Evolutionary conservation across 306 rosid genomes (phyloP).

Genomic region (Prunus mira): DNA sequence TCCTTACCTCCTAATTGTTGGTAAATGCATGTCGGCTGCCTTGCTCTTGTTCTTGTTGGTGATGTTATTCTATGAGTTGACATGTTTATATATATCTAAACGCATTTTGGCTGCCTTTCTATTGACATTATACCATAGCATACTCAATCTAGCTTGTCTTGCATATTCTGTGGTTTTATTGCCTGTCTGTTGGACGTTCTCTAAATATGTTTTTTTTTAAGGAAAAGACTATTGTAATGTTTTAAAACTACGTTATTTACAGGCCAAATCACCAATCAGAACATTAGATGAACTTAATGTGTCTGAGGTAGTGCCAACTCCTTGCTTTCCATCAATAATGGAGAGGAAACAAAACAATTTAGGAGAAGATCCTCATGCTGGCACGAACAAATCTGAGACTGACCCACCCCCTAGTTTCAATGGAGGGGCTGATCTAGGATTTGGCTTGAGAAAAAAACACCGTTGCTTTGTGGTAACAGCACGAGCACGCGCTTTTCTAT

Average conservation of each 20-base stretch:
- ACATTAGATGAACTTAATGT: constrained; percentile 82
- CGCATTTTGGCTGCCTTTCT: not conserved
- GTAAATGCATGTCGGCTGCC: too few relatives aligned
- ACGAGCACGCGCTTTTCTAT: constrained; percentile 83
- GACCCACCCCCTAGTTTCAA: constrained; percentile 22
- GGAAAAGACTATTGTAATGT: not conserved
- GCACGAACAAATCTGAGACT: constrained; percentile 26
- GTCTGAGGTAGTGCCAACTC: constrained; percentile 57
- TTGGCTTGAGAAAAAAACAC: constrained; percentile 70
- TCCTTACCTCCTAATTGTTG: constrained; percentile 13
- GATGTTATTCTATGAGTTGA: not conserved
- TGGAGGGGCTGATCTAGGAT: constrained; percentile 41
- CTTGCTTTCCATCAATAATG: constrained; percentile 60
- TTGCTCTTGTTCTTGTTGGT: not conserved
- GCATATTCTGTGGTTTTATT: not conserved
- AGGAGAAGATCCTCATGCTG: constrained; percentile 25
- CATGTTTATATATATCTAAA: not conserved
- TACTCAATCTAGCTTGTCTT: constrained; percentile 8
- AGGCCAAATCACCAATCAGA: constrained; percentile 92
- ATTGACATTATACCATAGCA: not conserved
- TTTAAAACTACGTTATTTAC: constrained; percentile 23
- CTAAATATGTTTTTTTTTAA: not conserved
- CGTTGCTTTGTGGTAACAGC: constrained; percentile 73
- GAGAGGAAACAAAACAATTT: constrained; percentile 47
- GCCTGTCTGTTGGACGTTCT: not conserved